Evolutionary conservation across 2,329 filamentous ascomycete genomes (phyloP), one percentile per base, ranked within the genome.

Genomic region (Blumeriella jaapii): DNA sequence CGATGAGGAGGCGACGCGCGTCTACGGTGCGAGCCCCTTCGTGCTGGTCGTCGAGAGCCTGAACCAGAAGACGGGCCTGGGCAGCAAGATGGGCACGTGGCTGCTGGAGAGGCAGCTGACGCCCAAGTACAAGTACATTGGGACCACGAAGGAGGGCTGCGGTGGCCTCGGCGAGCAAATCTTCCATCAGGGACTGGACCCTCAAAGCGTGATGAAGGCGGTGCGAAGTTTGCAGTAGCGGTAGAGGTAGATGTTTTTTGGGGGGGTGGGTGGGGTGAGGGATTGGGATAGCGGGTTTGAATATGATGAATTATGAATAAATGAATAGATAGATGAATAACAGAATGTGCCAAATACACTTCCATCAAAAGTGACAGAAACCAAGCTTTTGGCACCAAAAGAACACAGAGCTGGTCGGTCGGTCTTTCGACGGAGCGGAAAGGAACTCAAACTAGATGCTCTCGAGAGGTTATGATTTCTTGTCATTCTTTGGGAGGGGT

Each of bases 51-150:
- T 59, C 5, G 58, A 61, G 42, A 57, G 56, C 0, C 49, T 60
- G 25, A 55, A 56, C 4, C 57, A 60, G 46, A 60, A 60, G 55
- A 61, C 58, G 4, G 56, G 57, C 22, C 48, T 61, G 6, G 58
- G 58, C 6, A 58, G 55, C 31, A 54, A 57, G 15, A 43, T 60
- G 9, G 58, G 58, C 6, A 55, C 53, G 3, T 53, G 57, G 19
- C 42, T 61, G 6, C 46, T 61, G 13, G 56, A 59, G 42, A 51
- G 58, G 31, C 52, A 55, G 12, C 47, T 60, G 10, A 57, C 52
- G 2, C 58, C 58, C 3, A 58, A 56, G 46, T 61, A 53, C 42
- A 55, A 55, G 42, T 44, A 53, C 2, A 52, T 61, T 30, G 58
- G 58, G n/a, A 52, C 56, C 1, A 42, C 53, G 10, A 60, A 58